Conservation (phyloP, 1,139 yeast species). For the Sugiyamaella pinicola region DNA sequence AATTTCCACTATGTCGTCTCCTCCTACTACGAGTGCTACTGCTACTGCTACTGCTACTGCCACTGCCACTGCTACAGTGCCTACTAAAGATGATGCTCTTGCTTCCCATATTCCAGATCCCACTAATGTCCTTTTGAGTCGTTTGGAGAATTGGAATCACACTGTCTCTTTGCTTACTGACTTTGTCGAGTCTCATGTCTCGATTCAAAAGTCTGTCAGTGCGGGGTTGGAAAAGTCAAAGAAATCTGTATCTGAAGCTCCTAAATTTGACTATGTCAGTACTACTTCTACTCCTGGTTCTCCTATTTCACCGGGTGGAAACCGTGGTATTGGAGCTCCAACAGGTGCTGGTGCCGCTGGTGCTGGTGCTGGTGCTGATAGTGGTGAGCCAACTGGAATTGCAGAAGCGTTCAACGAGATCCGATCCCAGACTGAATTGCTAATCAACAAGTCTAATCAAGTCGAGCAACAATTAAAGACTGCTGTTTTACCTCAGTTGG, state of each 20-base stretch:
- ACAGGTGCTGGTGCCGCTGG: conserved; percentile 18
- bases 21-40: not conserved
- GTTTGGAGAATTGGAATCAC: conserved; percentile 45
- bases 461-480: conserved; percentile 40
- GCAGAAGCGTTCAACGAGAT: conserved; percentile 42
- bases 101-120: conserved; percentile 40
- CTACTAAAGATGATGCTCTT: conserved; percentile 33
- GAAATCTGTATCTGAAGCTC: conserved; percentile 40
- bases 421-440: conserved; percentile 39
- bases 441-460: conserved; percentile 41
- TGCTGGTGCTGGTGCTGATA: conserved; percentile 23
- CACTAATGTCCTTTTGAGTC: conserved; percentile 39
- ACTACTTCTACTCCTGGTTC: conserved; percentile 15
- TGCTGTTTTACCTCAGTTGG: conserved; percentile 43
- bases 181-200: conserved; percentile 37
- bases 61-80: conserved; percentile 2
- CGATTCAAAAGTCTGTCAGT: conserved; percentile 37
- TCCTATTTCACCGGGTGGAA: conserved; percentile 8
- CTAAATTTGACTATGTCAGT: conserved; percentile 36
- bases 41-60: not conserved
- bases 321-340: too few relatives aligned
- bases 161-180: conserved; percentile 39
- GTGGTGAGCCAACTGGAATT: conserved; percentile 34
- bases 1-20: not conserved
- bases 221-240: conserved; percentile 41